Percentiles rank a stretch among this genome's conserved stretches.
Conservation (phyloP, 345 rosid species). For the Salix dunnii region DNA sequence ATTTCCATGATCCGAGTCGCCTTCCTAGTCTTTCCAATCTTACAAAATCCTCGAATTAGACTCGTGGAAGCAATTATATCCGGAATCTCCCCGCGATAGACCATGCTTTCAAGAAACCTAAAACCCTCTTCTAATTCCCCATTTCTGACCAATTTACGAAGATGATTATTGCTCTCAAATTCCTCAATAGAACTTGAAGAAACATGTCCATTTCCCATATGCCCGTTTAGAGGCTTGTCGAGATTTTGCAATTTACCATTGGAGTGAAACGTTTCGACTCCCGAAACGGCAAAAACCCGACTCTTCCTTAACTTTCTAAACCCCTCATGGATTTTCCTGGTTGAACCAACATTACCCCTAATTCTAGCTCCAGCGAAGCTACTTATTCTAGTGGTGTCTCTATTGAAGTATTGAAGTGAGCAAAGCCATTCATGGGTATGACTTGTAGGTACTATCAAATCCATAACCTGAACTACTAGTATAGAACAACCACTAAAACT, state of each 20-base stretch:
- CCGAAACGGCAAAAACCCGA: constrained; percentile 42
- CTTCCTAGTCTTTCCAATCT: constrained; percentile 58
- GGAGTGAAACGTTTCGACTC: constrained; percentile 38
- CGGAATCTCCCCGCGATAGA: constrained; percentile 65
- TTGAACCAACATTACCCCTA: constrained; percentile 19
- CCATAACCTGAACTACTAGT: constrained; percentile 37
- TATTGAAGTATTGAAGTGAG: constrained; percentile 42
- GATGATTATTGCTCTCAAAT: constrained; percentile 55
- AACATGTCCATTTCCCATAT: constrained; percentile 40
- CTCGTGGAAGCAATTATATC: constrained; percentile 70
- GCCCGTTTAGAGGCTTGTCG: constrained; percentile 34
- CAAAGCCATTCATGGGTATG: constrained; percentile 56
- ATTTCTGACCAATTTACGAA: constrained; percentile 52
- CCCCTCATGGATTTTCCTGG: constrained; percentile 19
- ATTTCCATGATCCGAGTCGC: constrained; percentile 75
- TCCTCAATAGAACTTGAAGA: constrained; percentile 43
- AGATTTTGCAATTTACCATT: constrained; percentile 40
- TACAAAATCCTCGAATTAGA: constrained; percentile 75
- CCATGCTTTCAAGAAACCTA: constrained; percentile 69
- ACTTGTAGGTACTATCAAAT: constrained; percentile 42
- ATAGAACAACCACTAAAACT: neutral
- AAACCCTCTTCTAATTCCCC: constrained; percentile 67
- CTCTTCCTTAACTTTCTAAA: constrained; percentile 31
- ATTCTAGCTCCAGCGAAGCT: constrained; percentile 28
- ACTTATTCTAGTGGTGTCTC: constrained; percentile 28